Percentiles rank a stretch among this genome's conserved stretches.
phyloP scores from a whole-genome alignment of 2,329 filamentous ascomycete genomes.

The Cordyceps cicadae region DNA sequence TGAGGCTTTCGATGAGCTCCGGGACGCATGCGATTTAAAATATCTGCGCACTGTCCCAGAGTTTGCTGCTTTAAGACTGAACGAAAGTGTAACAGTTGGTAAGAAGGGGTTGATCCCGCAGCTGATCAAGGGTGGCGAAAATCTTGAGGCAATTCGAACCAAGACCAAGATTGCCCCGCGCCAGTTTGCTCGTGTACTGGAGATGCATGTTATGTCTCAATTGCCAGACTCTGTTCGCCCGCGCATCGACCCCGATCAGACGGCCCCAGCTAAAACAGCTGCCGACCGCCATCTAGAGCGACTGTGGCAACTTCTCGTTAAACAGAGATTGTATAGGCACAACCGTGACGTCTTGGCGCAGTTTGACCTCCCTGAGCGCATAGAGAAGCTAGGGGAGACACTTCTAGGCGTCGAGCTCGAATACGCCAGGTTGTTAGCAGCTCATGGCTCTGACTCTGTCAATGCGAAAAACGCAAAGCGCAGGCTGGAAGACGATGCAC shows the following conservation, averaged over 20 bases:
- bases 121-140: slow-evolving; percentile 49
- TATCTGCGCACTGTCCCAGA: slow-evolving; percentile 52
- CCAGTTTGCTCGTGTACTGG: slow-evolving; percentile 67
- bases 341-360: slow-evolving; percentile 65
- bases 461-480: slow-evolving; percentile 36
- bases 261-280: slow-evolving; percentile 36
- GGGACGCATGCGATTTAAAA: slow-evolving; percentile 64
- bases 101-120: slow-evolving; percentile 37
- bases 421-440: slow-evolving; percentile 57
- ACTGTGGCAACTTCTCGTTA: slow-evolving; percentile 68
- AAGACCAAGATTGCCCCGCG: slow-evolving; percentile 64
- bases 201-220: slow-evolving; percentile 63
- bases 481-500: slow-evolving; percentile 29
- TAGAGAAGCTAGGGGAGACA: slow-evolving; percentile 64
- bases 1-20: slow-evolving; percentile 71
- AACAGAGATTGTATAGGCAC: slow-evolving; percentile 66
- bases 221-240: slow-evolving; percentile 50
- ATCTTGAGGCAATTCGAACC: slow-evolving; percentile 48
- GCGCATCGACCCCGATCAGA: slow-evolving; percentile 34
- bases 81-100: slow-evolving; percentile 42
- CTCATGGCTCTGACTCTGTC: slow-evolving; percentile 31
- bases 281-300: slow-evolving; percentile 55
- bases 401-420: slow-evolving; percentile 61
- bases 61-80: slow-evolving; percentile 49
- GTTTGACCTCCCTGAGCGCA: slow-evolving; percentile 58